phyloP scores from a whole-genome alignment of 148 eudicot genomes.

The Hydrangea macrophylla region DNA sequence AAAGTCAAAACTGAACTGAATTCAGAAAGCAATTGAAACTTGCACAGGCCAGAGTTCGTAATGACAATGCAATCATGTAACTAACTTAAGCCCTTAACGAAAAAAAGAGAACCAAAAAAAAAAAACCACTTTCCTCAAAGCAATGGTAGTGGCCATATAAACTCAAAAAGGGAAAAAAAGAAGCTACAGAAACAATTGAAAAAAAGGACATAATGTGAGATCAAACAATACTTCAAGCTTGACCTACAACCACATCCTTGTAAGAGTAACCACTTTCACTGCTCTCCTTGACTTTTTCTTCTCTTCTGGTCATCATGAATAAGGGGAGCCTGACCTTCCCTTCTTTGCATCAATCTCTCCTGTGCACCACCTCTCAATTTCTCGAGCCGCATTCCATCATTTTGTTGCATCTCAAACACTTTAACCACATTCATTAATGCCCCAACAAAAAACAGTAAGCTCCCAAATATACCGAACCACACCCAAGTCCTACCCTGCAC shows the following conservation, averaged over 20 bases:
- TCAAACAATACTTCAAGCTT: constrained; percentile 26
- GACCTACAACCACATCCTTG: constrained; percentile 65
- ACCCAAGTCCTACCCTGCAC: constrained; percentile 60
- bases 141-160: too few species aligned
- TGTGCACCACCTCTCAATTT: constrained; percentile 89
- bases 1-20: too few species aligned
- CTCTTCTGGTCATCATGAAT: constrained; percentile 31
- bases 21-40: too few species aligned
- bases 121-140: too few species aligned
- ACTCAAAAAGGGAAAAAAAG: too few species aligned
- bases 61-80: too few species aligned
- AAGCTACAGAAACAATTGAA: too few species aligned
- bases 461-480: constrained; percentile 71
- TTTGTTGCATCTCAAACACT: constrained; percentile 80
- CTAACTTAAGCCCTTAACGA: too few species aligned
- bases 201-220: too few species aligned
- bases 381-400: constrained; percentile 58
- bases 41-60: too few species aligned
- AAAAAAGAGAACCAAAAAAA: too few species aligned
- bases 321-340: constrained; percentile 66
- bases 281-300: constrained; percentile 1
- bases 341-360: constrained; percentile 43
- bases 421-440: constrained; percentile 73
- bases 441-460: constrained; percentile 61
- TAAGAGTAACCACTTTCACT: too few species aligned